Conservation (phyloP, 1,284 basidiomycete genomes). For the Anthracocystis panici-leucophaei region DNA sequence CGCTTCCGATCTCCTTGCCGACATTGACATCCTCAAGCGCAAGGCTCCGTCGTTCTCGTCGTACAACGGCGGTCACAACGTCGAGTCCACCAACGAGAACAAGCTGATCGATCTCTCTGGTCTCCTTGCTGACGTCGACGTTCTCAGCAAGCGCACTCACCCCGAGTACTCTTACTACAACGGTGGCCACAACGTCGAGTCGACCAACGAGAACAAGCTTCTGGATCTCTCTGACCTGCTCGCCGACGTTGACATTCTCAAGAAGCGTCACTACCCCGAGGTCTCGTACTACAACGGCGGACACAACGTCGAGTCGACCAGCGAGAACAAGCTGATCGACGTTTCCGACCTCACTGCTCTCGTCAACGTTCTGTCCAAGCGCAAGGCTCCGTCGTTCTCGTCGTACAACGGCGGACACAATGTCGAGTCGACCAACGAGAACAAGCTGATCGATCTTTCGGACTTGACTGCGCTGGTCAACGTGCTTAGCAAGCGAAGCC, state of each 20-base stretch:
- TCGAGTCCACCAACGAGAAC: conserved; percentile 41
- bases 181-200: conserved; percentile 36
- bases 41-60: conserved; percentile 20
- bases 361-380: conserved; percentile 40
- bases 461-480: conserved; percentile 44
- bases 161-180: conserved; percentile 8
- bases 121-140: conserved; percentile 25
- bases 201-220: conserved; percentile 36
- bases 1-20: conserved; percentile 13
- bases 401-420: conserved; percentile 49
- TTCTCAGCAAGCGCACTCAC: conserved; percentile 15
- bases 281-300: conserved; percentile 39
- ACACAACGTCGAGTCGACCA: conserved; percentile 42
- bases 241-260: conserved; percentile 25
- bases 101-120: conserved; percentile 41
- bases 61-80: conserved; percentile 48
- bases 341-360: conserved; percentile 34
- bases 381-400: conserved; percentile 12
- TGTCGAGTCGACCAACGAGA: conserved; percentile 42
- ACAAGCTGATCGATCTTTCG: conserved; percentile 48
- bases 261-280: conserved; percentile 17
- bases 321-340: conserved; percentile 49
- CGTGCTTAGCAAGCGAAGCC: conserved; percentile 40
- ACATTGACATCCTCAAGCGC: conserved; percentile 26
- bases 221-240: conserved; percentile 31